phyloP scores from a whole-genome alignment of 78 protist species.

The Polysphondylium violaceum region DNA sequence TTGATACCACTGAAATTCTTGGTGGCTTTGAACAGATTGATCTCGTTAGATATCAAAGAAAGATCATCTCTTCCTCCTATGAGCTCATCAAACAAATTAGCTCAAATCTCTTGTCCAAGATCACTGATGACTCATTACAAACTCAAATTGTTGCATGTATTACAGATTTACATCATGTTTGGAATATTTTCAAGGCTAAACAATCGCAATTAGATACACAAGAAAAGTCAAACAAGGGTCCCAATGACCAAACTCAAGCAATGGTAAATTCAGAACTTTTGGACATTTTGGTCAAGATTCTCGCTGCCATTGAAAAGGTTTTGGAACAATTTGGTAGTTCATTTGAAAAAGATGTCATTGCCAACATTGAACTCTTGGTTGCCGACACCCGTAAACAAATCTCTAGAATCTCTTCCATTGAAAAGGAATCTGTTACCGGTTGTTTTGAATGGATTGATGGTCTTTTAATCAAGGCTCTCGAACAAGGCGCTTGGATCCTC shows the following conservation, averaged over 20 bases:
- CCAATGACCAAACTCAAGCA: background rate
- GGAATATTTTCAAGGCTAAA: slow-evolving; percentile 35
- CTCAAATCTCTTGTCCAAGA: background rate
- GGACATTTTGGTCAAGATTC: slow-evolving; percentile 26
- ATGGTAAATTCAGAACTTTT: slow-evolving; percentile 30
- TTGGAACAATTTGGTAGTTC: background rate
- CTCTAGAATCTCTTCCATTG: slow-evolving; percentile 30
- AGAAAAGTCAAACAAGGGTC: background rate
- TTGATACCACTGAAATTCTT: slow-evolving; percentile 93
- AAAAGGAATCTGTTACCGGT: slow-evolving; percentile 86
- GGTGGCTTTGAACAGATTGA: slow-evolving; percentile 96
- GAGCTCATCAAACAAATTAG: background rate
- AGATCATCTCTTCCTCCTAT: background rate
- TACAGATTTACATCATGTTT: slow-evolving; percentile 58
- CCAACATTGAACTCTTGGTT: too few species aligned
- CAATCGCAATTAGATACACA: background rate
- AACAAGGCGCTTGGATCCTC: slow-evolving; percentile 97
- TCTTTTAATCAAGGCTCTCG: slow-evolving; percentile 88
- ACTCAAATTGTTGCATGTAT: slow-evolving; percentile 2
- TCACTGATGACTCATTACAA: background rate
- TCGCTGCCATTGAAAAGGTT: slow-evolving; percentile 35
- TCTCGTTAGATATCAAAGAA: slow-evolving; percentile 69
- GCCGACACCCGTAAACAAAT: too few species aligned
- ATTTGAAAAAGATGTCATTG: background rate
- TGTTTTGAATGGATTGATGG: slow-evolving; percentile 99